These are phyloP conservation scores for Aspergillus fructus DNA, from an alignment of 2,329 filamentous ascomycete genomes.

Conservation along the genomic window DNA sequence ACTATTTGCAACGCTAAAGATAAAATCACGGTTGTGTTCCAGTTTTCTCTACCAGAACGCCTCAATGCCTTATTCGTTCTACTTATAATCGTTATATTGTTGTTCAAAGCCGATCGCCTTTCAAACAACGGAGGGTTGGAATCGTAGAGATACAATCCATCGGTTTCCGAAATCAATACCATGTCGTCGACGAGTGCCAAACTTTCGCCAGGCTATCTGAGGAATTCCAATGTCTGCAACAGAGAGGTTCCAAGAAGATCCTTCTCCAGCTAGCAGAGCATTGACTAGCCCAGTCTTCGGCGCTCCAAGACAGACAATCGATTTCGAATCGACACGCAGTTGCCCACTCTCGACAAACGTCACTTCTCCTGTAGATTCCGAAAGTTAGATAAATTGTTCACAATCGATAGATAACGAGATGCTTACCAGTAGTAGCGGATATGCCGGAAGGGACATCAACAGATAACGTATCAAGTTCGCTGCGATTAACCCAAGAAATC, in stretches of 20 bases:
- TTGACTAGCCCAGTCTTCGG: conserved; percentile 82
- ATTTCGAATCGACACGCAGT: conserved; percentile 77
- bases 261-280: conserved; percentile 65
- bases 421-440: conserved; percentile 71
- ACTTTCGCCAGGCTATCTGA: conserved; percentile 79
- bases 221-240: conserved; percentile 85
- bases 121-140: conserved; percentile 32
- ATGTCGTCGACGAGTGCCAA: conserved; percentile 74
- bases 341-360: conserved; percentile 68
- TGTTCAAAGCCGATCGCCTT: not conserved
- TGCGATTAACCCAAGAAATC: conserved; percentile 91
- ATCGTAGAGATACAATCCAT: conserved; percentile 75
- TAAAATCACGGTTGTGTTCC: not conserved
- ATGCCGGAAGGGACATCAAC: conserved; percentile 91
- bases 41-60: conserved; percentile 14
- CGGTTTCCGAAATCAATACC: conserved; percentile 85
- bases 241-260: conserved; percentile 68
- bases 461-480: conserved; percentile 76
- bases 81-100: conserved; percentile 14
- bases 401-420: conserved; percentile 41
- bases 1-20: conserved; percentile 2
- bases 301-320: conserved; percentile 80
- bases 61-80: conserved; percentile 8
- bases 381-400: not conserved
- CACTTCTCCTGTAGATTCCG: conserved; percentile 46